Evolutionary conservation across 345 rosid species (phyloP).

Genomic region (Citrus hindsii): DNA sequence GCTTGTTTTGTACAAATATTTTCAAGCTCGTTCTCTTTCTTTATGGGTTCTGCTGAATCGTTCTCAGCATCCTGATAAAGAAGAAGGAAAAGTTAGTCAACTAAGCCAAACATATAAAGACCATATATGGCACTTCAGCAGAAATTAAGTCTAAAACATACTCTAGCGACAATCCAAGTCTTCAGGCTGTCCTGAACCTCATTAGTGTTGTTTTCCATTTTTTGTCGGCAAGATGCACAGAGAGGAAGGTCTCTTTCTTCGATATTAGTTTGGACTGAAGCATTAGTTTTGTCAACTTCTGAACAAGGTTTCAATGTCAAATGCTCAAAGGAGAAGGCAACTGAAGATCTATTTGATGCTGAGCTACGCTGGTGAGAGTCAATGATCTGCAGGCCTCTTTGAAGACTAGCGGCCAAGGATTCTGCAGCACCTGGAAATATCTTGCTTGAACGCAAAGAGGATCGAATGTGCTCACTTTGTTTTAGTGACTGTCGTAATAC

Average conservation of each 20-base stretch:
- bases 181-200: slow-evolving; percentile 56
- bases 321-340: slow-evolving; percentile 77
- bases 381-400: slow-evolving; percentile 83
- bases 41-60: slow-evolving; percentile 27
- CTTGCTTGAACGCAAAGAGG: slow-evolving; percentile 79
- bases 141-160: slow-evolving; percentile 15
- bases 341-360: slow-evolving; percentile 54
- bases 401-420: slow-evolving; percentile 91
- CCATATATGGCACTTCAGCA: background rate
- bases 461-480: slow-evolving; percentile 53
- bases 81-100: background rate
- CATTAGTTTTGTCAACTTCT: slow-evolving; percentile 46
- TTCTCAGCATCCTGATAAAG: slow-evolving; percentile 41
- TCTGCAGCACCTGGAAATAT: slow-evolving; percentile 65
- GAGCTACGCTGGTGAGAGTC: slow-evolving; percentile 60
- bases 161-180: slow-evolving; percentile 33
- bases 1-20: slow-evolving; percentile 66
- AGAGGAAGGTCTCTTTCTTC: slow-evolving; percentile 25
- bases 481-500: slow-evolving; percentile 29
- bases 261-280: slow-evolving; percentile 34
- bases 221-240: slow-evolving; percentile 69
- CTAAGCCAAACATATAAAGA: background rate
- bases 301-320: slow-evolving; percentile 58
- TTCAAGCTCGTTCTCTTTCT: slow-evolving; percentile 67
- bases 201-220: slow-evolving; percentile 29